These are phyloP conservation scores for Saccharomycopsis synnaedendra DNA, from an alignment of 805 yeast genomes.

Conservation along the genomic window DNA sequence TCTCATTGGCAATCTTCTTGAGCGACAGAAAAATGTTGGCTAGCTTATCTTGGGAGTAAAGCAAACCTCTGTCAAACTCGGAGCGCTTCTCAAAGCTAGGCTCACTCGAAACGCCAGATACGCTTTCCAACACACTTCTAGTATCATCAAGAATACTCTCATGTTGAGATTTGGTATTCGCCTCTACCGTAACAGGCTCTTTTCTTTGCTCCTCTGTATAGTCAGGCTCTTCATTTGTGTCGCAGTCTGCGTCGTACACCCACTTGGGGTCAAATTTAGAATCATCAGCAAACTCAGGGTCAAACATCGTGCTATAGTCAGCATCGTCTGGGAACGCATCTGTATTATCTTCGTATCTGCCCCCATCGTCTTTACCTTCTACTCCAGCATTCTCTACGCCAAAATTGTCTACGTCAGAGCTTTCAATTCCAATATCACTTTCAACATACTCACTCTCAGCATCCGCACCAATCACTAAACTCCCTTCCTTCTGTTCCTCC, in stretches of 20 bases:
- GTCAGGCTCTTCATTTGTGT: too few species aligned
- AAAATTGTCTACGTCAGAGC: background rate
- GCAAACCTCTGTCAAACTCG: background rate
- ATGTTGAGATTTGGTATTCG: too few species aligned
- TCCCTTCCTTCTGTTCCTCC: background rate
- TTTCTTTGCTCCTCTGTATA: too few species aligned
- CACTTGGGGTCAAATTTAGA: too few species aligned
- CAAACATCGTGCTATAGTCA: too few species aligned
- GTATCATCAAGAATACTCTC: too few species aligned
- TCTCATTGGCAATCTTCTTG: background rate
- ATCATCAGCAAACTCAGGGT: too few species aligned
- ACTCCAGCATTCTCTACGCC: background rate
- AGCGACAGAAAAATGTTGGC: background rate
- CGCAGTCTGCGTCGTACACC: too few species aligned
- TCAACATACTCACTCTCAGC: background rate
- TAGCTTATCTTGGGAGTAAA: background rate
- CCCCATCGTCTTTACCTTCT: background rate
- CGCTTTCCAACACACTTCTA: too few species aligned
- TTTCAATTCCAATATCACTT: background rate
- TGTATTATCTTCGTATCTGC: background rate
- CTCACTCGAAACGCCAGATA: too few species aligned
- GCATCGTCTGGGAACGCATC: background rate
- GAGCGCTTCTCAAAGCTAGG: too few species aligned
- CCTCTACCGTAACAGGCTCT: too few species aligned
- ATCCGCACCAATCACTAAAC: background rate